phyloP scores from a whole-genome alignment of 2,329 filamentous ascomycete species.

The Penicillium digitatum region DNA sequence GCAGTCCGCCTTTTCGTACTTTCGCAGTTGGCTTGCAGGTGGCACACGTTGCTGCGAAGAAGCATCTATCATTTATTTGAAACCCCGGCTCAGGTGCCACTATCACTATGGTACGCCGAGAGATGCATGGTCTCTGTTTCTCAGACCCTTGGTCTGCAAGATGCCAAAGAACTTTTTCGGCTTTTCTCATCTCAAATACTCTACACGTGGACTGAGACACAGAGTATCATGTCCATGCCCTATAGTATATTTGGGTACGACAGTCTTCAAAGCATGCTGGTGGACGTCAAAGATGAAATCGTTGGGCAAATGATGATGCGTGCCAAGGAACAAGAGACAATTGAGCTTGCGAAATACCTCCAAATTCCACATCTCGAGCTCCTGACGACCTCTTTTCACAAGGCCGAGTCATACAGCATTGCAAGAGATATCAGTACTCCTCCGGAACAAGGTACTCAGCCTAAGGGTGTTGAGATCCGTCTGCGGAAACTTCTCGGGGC shows the following conservation, averaged over 20 bases:
- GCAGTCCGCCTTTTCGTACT: conserved; percentile 75
- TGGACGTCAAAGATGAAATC: conserved; percentile 69
- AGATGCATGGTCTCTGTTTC: conserved; percentile 68
- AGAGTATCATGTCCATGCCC: conserved; percentile 68
- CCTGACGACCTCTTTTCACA: conserved; percentile 67
- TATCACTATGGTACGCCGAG: conserved; percentile 65
- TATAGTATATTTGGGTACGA: conserved; percentile 79
- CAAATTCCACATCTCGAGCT: conserved; percentile 54
- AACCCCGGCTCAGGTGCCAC: conserved; percentile 68
- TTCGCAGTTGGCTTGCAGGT: conserved; percentile 70
- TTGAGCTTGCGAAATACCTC: conserved; percentile 58
- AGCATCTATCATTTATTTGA: conserved; percentile 95
- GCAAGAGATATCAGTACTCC: conserved; percentile 63
- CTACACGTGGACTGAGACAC: conserved; percentile 78
- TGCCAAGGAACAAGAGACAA: conserved; percentile 61
- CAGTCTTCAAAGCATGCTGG: conserved; percentile 64
- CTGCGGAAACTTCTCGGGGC: conserved; percentile 67
- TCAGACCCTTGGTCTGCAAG: conserved; percentile 58
- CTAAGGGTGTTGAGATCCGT: conserved; percentile 59
- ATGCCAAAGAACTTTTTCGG: conserved; percentile 68
- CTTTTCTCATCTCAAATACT: conserved; percentile 85
- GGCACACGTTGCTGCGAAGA: conserved; percentile 79
- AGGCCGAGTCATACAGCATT: conserved; percentile 76
- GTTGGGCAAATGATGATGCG: conserved; percentile 80
- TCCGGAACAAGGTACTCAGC: conserved; percentile 41